Conservation (phyloP, 2,329 filamentous ascomycete species). For the Colletotrichum spinosum region DNA sequence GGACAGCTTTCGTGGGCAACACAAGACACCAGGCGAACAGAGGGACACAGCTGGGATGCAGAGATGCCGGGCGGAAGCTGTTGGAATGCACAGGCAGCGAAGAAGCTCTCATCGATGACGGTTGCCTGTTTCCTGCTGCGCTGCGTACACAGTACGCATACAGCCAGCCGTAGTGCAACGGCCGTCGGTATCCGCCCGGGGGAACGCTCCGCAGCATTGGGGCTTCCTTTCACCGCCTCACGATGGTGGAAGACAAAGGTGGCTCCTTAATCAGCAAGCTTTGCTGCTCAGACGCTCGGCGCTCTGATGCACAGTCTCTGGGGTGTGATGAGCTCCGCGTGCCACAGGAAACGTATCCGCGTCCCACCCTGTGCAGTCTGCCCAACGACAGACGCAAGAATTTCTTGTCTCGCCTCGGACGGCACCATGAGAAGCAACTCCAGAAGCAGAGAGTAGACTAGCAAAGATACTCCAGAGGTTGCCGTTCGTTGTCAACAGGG, state of each 20-base stretch:
- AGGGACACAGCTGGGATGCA: no score
- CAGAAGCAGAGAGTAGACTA: background rate
- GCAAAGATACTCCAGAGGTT: no score
- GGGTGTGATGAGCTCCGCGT: constrained; percentile 36
- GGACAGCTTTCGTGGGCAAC: no score
- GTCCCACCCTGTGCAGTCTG: constrained; percentile 17
- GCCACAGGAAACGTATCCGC: constrained; percentile 33
- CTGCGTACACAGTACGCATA: background rate
- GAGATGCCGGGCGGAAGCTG: no score
- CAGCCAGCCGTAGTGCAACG: constrained; percentile 14
- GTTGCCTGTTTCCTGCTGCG: background rate
- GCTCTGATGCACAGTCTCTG: constrained; percentile 30
- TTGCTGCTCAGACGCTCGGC: constrained; percentile 33
- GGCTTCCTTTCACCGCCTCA: constrained; percentile 34
- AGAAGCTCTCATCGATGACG: background rate
- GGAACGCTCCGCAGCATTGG: constrained; percentile 23
- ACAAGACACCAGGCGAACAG: no score
- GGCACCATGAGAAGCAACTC: no score
- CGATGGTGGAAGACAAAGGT: constrained; percentile 13
- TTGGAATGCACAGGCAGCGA: no score
- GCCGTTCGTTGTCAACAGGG: constrained; percentile 15
- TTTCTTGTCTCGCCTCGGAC: background rate
- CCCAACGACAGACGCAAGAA: constrained; percentile 15
- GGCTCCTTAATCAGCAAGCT: constrained; percentile 18
- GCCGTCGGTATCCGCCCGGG: constrained; percentile 25